Evolutionary conservation across 495 filamentous ascomycete species (phyloP), one percentile per base, ranked within the genome.

Genomic region (Amorphotheca resinae): DNA sequence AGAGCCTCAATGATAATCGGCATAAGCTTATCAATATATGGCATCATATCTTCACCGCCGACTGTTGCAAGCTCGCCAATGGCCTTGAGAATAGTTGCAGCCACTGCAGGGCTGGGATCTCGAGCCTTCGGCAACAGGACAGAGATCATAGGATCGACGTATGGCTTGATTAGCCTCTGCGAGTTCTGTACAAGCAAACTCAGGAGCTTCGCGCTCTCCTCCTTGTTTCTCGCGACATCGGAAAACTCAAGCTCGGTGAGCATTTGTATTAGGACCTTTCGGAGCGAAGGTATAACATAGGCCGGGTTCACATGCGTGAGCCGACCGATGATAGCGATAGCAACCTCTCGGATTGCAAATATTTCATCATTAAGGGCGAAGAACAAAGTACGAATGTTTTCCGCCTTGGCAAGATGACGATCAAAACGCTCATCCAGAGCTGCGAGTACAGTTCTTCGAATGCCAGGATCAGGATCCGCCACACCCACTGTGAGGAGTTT

Each of bases 301-400:
- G 91, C 91, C 4, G 91, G 91, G 53, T 99, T 99, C 46, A 87
- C 77, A 32, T 72, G 73, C 1, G 93, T 91, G 26, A 99, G 72
- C 5, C 91, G 84, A 11, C 91, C 91, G 54, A 96, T 94, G 49
- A 99, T 95, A 16, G 84, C 78, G 45, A 99, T 95, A 3, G 91
- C 82, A 23, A 88, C 88, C 64, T 96, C 87, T 58, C 91, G 77
- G 50, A 95, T 91, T 7, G 78, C 68, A 45, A 96, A 96, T 2
- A 82, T 72, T 46, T 94, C 86, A 54, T 99, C 91, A 50, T 96
- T 94, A n/a, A 96, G 77, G 4, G 91, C 91, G 42, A 95, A 77
- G 62, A 99, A 96, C 18, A 96, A 64, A 33, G 84, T 93, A 22
- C 93, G 77, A 30, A 96, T 91, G 60, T 96, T 96, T 56, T 95